phyloP scores from a whole-genome alignment of 495 filamentous ascomycete species.

The Aspergillus indologenus region DNA sequence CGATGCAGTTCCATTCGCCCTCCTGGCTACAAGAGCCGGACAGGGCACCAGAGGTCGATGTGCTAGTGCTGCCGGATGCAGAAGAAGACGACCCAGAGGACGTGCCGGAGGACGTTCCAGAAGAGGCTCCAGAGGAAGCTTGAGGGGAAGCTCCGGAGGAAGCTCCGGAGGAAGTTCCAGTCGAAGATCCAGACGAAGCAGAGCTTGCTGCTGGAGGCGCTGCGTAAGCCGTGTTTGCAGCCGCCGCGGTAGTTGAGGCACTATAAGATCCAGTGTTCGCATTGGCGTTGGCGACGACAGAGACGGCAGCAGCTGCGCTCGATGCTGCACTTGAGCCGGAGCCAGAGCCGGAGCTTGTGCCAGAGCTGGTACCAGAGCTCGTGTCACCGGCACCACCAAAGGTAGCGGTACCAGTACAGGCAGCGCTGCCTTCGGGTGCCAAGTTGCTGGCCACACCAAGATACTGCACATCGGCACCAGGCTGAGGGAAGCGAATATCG shows the following conservation, averaged over 20 bases:
- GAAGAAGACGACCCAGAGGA: slow-evolving; percentile 12
- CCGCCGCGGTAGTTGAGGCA: slow-evolving; percentile 11
- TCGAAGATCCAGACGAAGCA: background rate
- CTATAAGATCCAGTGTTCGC: slow-evolving; percentile 6
- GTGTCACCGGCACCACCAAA: slow-evolving; percentile 28
- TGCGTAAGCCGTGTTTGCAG: slow-evolving; percentile 7
- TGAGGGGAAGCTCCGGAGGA: slow-evolving; percentile 10
- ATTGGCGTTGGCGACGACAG: slow-evolving; percentile 8
- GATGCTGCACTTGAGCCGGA: slow-evolving; percentile 13
- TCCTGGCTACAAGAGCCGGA: slow-evolving; percentile 39
- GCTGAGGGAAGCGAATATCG: slow-evolving; percentile 70
- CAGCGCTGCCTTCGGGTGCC: slow-evolving; percentile 21
- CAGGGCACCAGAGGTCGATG: slow-evolving; percentile 23
- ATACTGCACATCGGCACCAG: slow-evolving; percentile 58
- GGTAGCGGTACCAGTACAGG: slow-evolving; percentile 33
- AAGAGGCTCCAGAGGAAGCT: slow-evolving; percentile 12
- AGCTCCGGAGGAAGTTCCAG: slow-evolving; percentile 10
- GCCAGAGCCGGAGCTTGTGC: slow-evolving; percentile 13
- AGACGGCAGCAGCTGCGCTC: slow-evolving; percentile 7
- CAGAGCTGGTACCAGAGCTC: slow-evolving; percentile 11
- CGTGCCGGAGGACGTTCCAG: slow-evolving; percentile 11
- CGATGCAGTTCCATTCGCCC: slow-evolving; percentile 62
- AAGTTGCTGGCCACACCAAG: slow-evolving; percentile 28
- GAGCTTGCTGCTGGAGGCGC: slow-evolving; percentile 11
- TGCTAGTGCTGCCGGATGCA: slow-evolving; percentile 6